Evolutionary conservation across 805 yeast genomes (phyloP).

Genomic region (Yarrowia sp.): DNA sequence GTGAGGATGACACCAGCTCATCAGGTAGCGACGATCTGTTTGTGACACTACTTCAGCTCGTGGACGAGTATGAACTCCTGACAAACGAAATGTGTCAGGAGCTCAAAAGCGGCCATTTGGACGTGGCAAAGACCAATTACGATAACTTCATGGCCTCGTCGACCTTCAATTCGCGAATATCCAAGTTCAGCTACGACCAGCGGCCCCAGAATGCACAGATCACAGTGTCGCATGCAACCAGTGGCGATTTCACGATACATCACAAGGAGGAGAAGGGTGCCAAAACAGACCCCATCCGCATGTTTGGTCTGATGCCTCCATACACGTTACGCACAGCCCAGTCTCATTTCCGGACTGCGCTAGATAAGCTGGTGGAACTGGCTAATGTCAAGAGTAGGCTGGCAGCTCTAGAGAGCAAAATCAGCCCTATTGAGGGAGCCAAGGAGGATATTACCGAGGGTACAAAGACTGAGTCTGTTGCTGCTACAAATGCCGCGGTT

Average conservation of each 20-base stretch:
- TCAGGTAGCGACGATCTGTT: not conserved
- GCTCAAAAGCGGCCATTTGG: conserved; percentile 11
- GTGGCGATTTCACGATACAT: not conserved
- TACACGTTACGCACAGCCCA: conserved; percentile 44
- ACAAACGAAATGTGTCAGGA: not conserved
- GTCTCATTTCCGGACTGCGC: conserved; percentile 40
- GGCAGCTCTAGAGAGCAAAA: not conserved
- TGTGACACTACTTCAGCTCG: not conserved
- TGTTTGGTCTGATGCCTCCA: conserved; percentile 53
- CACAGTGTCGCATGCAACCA: not conserved
- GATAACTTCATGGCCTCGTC: conserved; percentile 18
- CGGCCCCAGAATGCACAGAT: conserved; percentile 25
- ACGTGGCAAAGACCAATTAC: conserved; percentile 9
- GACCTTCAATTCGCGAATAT: conserved; percentile 11
- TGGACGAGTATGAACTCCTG: not conserved
- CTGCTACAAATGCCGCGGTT: not conserved
- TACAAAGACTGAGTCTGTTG: not conserved
- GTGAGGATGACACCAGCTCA: not conserved
- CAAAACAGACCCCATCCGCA: conserved; percentile 43
- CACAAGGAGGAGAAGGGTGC: conserved; percentile 6
- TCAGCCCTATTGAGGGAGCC: not conserved
- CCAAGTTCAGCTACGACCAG: conserved; percentile 25
- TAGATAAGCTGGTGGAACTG: conserved; percentile 31
- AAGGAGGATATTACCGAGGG: not conserved
- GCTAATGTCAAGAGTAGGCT: conserved; percentile 24